Percentiles rank a stretch among this genome's conserved stretches.
Evolutionary conservation across 192 early-diverging fungal species (phyloP).

Genomic region (Umbelopsis vinacea): DNA sequence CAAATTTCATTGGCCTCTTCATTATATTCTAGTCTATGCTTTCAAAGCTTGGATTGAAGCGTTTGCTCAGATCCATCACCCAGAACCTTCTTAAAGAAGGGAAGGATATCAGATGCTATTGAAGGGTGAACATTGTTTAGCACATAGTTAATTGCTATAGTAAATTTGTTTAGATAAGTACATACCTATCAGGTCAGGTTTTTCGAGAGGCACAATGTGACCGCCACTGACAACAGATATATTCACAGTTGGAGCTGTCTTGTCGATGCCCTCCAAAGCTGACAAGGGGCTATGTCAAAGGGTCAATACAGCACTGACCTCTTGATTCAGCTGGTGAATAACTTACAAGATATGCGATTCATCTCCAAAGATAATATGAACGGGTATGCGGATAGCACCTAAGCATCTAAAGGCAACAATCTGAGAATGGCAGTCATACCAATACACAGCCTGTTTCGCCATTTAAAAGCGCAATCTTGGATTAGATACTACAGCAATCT

Average conservation of each 20-base stretch:
- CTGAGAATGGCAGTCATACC: slow-evolving; percentile 20
- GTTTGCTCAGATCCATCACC: neutral
- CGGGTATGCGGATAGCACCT: slow-evolving; percentile 39
- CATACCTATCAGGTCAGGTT: slow-evolving; percentile 46
- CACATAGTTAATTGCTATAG: neutral
- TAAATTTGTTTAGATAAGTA: neutral
- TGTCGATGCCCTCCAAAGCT: slow-evolving; percentile 25
- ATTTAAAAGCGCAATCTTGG: neutral
- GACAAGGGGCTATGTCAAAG: neutral
- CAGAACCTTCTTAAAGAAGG: slow-evolving; percentile 12
- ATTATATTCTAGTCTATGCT: neutral
- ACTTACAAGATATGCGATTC: slow-evolving; percentile 46
- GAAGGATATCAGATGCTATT: slow-evolving; percentile 5
- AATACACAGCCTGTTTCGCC: slow-evolving; percentile 23
- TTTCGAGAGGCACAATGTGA: slow-evolving; percentile 49
- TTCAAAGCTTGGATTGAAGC: slow-evolving; percentile 21
- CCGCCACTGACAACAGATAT: slow-evolving; percentile 34
- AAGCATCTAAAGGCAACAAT: slow-evolving; percentile 37
- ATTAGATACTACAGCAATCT: neutral
- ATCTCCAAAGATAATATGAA: slow-evolving; percentile 45
- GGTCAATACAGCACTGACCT: too few relatives aligned
- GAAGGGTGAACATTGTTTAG: neutral
- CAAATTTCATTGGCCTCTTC: too few relatives aligned
- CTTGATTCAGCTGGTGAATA: neutral
- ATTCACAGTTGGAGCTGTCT: slow-evolving; percentile 29